Evolutionary conservation across 345 rosid genomes (phyloP).

Genomic region (Raphanus raphanistrum): DNA sequence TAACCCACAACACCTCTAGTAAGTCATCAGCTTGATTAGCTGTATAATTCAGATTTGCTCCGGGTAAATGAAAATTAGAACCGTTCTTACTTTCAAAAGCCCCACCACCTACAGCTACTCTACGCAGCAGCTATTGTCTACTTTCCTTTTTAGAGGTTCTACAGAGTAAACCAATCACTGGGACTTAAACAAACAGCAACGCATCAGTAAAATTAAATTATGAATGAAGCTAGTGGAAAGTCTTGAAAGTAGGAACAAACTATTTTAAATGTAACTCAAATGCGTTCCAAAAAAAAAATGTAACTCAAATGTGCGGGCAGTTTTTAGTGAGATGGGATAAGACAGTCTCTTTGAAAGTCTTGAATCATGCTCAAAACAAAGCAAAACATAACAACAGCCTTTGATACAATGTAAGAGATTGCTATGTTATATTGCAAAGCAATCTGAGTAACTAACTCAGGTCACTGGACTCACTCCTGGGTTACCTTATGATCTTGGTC

Average conservation of each 20-base stretch:
- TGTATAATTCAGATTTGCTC: conserved; percentile 81
- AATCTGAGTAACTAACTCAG: neutral
- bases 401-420: neutral
- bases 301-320: conserved; percentile 78
- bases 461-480: neutral
- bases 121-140: conserved; percentile 82
- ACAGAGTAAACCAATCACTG: conserved; percentile 91
- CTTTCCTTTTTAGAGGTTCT: conserved; percentile 87
- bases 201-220: neutral
- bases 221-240: neutral
- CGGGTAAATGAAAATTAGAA: conserved; percentile 84
- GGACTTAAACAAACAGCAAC: conserved; percentile 52
- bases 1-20: conserved; percentile 58
- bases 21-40: conserved; percentile 95
- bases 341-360: conserved; percentile 93
- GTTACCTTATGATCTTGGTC: conserved; percentile 84
- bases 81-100: conserved; percentile 67
- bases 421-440: neutral
- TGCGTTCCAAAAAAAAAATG: too few relatives aligned
- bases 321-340: conserved; percentile 81
- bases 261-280: conserved; percentile 44
- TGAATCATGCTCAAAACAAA: conserved; percentile 15
- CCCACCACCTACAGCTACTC: conserved; percentile 98
- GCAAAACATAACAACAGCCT: neutral
- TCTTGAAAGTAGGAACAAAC: neutral